Base-by-base conservation (phyloP, 768 basidiomycete species). In the Auricularia sp. region DNA sequence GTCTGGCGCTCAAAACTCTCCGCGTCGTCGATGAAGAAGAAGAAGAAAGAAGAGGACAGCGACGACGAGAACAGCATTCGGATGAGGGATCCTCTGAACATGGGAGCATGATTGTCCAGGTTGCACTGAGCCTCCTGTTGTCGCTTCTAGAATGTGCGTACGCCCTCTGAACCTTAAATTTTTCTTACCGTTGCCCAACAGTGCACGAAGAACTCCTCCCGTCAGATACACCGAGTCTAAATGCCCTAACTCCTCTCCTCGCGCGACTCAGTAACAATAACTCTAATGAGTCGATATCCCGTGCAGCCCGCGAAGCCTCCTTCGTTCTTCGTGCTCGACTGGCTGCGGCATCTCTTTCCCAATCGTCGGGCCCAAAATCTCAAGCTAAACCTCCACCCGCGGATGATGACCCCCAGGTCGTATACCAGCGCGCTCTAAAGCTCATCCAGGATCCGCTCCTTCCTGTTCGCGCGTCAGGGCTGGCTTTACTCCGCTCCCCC, bases 401-500 rank as follows among this genome's bases (percentile, higher is more conserved):
- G 58, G 79, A 81, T 65, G 73, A 74, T 36, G 69, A 69, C 18
- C 75, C 83, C 3, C 85, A 86, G 63, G 85, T 85, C 60, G 83
- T 78, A 6, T 98, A 97, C 73, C 92, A 93, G 70, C 87, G 89
- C 68, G 92, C 94, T 2, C 79, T 98, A 18, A 89, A 87, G 67
- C 82, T 95, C 33, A 77, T 98, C 11, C 90, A 94, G 74, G 96
- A 98, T 73, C 88, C 92, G 1, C 85, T 96, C 42, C 80, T 98
- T 10, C 95, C 96, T 23, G 94, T 98, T 47, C 87, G 95, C 59
- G 96, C 92, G 0, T 94, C 98, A 71, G 96, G 96, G 5, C 78
- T 98, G 2, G 78, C 92, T 43, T 79, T 94, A 29, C 80, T 98
- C 23, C 86, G 89, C 60, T 83, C 66, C 70, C 69, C 67, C 39